Percentiles rank a stretch among this genome's conserved stretches.
Conservation (phyloP, 1,139 yeast genomes). For the Cylindricascospora bacillispora region DNA sequence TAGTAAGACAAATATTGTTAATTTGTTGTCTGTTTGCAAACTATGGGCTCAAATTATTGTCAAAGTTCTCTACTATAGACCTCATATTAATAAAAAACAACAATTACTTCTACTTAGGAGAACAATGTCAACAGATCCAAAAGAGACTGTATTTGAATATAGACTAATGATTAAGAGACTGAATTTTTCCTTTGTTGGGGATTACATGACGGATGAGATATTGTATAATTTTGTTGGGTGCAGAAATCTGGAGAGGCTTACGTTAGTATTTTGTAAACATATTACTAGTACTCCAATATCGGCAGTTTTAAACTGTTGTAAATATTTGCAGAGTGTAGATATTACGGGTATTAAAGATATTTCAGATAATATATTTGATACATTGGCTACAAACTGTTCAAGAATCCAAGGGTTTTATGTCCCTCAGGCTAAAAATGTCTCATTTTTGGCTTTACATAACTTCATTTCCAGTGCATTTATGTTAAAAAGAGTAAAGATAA, state of each 20-base stretch:
- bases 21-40: slow-evolving; percentile 63
- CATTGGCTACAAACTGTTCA: slow-evolving; percentile 62
- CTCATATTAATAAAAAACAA: slow-evolving; percentile 50
- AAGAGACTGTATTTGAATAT: slow-evolving; percentile 55
- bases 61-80: slow-evolving; percentile 82
- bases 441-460: slow-evolving; percentile 50
- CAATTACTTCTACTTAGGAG: slow-evolving; percentile 38
- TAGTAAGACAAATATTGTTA: slow-evolving; percentile 49
- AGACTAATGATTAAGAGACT: slow-evolving; percentile 64
- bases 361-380: slow-evolving; percentile 52
- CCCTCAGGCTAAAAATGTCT: slow-evolving; percentile 63
- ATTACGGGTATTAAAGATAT: slow-evolving; percentile 69
- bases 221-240: slow-evolving; percentile 48
- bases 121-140: slow-evolving; percentile 40
- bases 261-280: slow-evolving; percentile 67
- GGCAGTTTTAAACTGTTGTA: slow-evolving; percentile 49
- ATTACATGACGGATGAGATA: slow-evolving; percentile 50
- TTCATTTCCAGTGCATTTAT: slow-evolving; percentile 55
- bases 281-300: slow-evolving; percentile 52
- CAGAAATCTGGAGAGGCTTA: slow-evolving; percentile 67
- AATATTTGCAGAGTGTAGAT: slow-evolving; percentile 72
- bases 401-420: slow-evolving; percentile 85
- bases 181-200: slow-evolving; percentile 66
- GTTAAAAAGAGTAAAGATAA: slow-evolving; percentile 72
- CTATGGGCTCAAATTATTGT: slow-evolving; percentile 72